Evolutionary conservation across 2,329 filamentous ascomycete species (phyloP), one percentile per base, ranked within the genome.

Genomic region (Neurospora crassa): DNA sequence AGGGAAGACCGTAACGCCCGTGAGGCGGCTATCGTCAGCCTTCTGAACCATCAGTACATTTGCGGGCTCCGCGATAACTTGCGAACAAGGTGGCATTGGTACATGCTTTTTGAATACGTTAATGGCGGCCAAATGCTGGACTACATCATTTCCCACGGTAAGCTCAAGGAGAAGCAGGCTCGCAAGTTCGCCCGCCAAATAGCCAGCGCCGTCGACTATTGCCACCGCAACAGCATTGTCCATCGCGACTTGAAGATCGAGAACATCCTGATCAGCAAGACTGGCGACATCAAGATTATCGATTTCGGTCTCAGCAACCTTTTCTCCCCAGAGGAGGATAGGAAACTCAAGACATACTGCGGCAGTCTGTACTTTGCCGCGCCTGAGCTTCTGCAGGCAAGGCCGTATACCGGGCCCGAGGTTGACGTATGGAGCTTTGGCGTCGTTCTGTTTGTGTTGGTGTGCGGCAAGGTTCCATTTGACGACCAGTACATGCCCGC

Each of bases 401-500:
- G 92, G 78, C 93, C 94, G 71, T 99, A 99, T 79, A 97, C 93
- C 1, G 96, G 96, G 0, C 96, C 96, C 0, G 96, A 99, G 79
- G 96, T 99, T 40, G 96, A 99, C 78, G 89, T 98, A 1, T 99
- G 96, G 96, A 98, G 96, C 83, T 98, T 98, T 81, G 96, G 96
- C 29, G 97, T 99, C 76, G 96, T 99, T 14, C 87, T 99, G 16
- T 99, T 98, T 77, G 96, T 99, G 71, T 83, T 99, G 73, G 96
- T 98, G 4, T 98, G 96, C 79, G 96, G 96, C 69, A 98, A 98
- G 81, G 96, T 99, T 3, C 96, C 96, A 0, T 99, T 99, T 78
- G 96, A 99, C 79, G 96, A 99, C 79, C 96, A 99, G 82, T 97
- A 94, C 83, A 99, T 99, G 94, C 96, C 95, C 43, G 94, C 97